A percentile compares a stretch with the other conserved stretches of the same genome.
Conservation (phyloP, 2,329 filamentous ascomycete genomes). For the Aspergillus sp. region DNA sequence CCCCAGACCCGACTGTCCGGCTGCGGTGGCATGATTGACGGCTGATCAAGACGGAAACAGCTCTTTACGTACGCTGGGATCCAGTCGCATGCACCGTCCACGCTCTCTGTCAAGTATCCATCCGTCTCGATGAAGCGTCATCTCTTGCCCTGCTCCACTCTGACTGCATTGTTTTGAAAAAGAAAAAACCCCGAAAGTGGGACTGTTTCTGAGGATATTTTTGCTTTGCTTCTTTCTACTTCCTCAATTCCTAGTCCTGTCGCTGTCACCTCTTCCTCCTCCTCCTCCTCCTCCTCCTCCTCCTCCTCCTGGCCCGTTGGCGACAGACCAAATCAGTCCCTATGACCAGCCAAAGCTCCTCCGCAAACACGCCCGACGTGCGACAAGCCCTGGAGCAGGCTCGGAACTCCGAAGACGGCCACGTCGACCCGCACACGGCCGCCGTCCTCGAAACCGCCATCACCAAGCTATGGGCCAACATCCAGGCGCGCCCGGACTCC, state of each 20-base stretch:
- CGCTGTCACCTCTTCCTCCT: neutral
- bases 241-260: neutral
- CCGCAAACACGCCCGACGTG: constrained; percentile 38
- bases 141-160: neutral
- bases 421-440: constrained; percentile 52
- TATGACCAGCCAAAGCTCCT: constrained; percentile 29
- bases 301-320: neutral
- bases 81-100: too few species aligned
- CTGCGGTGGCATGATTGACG: too few species aligned
- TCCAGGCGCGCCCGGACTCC: constrained; percentile 53
- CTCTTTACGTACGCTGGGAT: too few species aligned
- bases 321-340: constrained; percentile 4
- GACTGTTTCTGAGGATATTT: neutral
- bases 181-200: constrained; percentile 2
- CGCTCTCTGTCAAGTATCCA: neutral
- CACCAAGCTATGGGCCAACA: constrained; percentile 55
- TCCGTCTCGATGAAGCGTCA: neutral
- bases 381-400: constrained; percentile 65
- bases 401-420: constrained; percentile 60
- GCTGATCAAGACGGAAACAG: too few species aligned
- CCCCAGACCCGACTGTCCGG: too few species aligned
- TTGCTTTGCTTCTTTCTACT: constrained; percentile 1
- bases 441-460: constrained; percentile 58
- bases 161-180: constrained; percentile 8
- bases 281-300: constrained; percentile 9